phyloP scores from a whole-genome alignment of 1,284 basidiomycete species.

The Lentinus polychrous region DNA sequence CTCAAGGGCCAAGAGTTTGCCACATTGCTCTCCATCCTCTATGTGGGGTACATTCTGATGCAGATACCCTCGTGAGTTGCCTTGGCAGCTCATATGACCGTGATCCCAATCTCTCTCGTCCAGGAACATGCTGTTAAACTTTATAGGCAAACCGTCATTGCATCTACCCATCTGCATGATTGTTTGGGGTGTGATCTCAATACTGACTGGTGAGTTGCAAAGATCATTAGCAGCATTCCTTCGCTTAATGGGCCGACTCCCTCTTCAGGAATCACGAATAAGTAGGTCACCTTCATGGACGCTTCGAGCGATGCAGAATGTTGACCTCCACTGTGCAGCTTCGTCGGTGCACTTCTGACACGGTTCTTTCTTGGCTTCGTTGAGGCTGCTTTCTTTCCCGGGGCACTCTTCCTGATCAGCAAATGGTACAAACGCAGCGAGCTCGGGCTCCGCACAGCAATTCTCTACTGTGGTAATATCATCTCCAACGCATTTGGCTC shows the following conservation, averaged over 20 bases:
- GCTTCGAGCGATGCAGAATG: neutral
- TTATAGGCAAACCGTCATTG: slow-evolving; percentile 64
- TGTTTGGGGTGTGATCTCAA: slow-evolving; percentile 39
- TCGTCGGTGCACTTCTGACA: slow-evolving; percentile 59
- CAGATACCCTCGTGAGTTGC: slow-evolving; percentile 65
- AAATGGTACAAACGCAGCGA: slow-evolving; percentile 70
- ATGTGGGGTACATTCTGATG: slow-evolving; percentile 76
- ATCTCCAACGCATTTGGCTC: slow-evolving; percentile 82
- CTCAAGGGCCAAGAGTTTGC: slow-evolving; percentile 63
- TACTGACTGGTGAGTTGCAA: slow-evolving; percentile 15
- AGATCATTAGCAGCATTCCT: neutral
- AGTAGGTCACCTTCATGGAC: slow-evolving; percentile 12
- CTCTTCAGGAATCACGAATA: slow-evolving; percentile 14
- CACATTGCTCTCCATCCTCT: slow-evolving; percentile 67
- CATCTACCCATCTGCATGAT: slow-evolving; percentile 70
- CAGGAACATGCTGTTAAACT: slow-evolving; percentile 70
- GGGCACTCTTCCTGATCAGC: slow-evolving; percentile 52
- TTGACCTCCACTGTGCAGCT: slow-evolving; percentile 35
- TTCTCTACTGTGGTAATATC: slow-evolving; percentile 68
- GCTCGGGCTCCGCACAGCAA: slow-evolving; percentile 67
- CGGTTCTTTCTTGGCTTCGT: slow-evolving; percentile 72
- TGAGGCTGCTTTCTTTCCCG: slow-evolving; percentile 74
- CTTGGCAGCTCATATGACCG: neutral
- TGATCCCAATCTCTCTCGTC: neutral
- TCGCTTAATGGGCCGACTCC: no score